phyloP scores from a whole-genome alignment of 1,284 basidiomycete species.

The Inonotus hispidus region DNA sequence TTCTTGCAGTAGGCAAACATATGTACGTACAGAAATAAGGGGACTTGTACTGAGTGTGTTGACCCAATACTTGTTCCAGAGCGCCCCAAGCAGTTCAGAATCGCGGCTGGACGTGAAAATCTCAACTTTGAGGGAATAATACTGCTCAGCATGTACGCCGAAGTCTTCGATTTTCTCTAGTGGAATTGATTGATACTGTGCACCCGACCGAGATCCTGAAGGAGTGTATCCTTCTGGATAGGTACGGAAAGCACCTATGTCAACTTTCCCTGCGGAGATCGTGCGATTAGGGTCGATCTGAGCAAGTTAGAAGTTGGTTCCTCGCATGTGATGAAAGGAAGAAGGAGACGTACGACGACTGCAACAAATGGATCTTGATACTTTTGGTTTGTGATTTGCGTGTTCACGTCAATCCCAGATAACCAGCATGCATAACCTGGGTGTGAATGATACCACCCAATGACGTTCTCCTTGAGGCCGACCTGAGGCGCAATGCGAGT shows the following conservation, averaged over 20 bases:
- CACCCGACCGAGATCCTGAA: conserved; percentile 49
- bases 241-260: conserved; percentile 97
- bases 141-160: conserved; percentile 95
- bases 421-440: conserved; percentile 98
- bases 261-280: conserved; percentile 95
- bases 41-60: conserved; percentile 91
- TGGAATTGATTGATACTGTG: conserved; percentile 93
- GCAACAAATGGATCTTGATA: conserved; percentile 97
- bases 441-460: conserved; percentile 99
- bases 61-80: conserved; percentile 99
- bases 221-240: conserved; percentile 92
- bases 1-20: not conserved
- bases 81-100: conserved; percentile 76
- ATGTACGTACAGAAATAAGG: conserved; percentile 71
- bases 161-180: conserved; percentile 95
- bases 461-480: conserved; percentile 79
- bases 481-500: conserved; percentile 41
- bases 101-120: conserved; percentile 92
- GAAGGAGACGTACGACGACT: conserved; percentile 71
- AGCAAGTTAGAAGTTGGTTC: not conserved
- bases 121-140: conserved; percentile 91
- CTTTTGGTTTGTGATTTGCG: conserved; percentile 92
- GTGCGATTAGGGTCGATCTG: conserved; percentile 98
- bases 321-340: not conserved
- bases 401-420: conserved; percentile 94